Evolutionary conservation across 345 rosid genomes (phyloP).

Genomic region (Bretschneidera sinensis): DNA sequence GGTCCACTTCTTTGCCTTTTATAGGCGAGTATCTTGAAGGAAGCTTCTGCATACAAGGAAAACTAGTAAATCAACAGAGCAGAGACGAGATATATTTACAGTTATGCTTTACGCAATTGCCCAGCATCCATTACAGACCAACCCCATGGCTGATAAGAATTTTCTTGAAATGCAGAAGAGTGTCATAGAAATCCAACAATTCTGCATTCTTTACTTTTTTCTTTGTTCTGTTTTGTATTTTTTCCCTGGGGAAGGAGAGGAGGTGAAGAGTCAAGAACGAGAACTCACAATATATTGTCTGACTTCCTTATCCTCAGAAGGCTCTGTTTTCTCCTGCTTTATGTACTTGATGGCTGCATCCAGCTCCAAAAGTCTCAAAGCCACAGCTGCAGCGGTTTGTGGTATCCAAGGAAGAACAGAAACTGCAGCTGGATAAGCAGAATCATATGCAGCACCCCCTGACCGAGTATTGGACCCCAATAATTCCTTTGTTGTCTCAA

Average conservation of each 20-base stretch:
- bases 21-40: constrained; percentile 36
- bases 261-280: background rate
- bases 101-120: background rate
- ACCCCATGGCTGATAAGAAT: background rate
- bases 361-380: constrained; percentile 80
- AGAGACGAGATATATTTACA: background rate
- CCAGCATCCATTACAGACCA: constrained; percentile 7
- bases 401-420: constrained; percentile 95
- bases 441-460: constrained; percentile 21
- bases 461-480: constrained; percentile 28
- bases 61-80: background rate
- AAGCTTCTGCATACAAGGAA: constrained; percentile 46
- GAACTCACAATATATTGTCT: constrained; percentile 51
- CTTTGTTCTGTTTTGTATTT: background rate
- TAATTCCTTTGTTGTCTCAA: constrained; percentile 70
- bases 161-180: background rate
- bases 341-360: constrained; percentile 56
- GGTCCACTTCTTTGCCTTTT: constrained; percentile 50
- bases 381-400: constrained; percentile 74
- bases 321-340: constrained; percentile 53
- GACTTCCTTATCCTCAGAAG: constrained; percentile 39
- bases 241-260: background rate
- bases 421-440: constrained; percentile 33
- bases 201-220: background rate
- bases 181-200: background rate